These are phyloP conservation scores for Venustampulla echinocandica DNA, from an alignment of 495 filamentous ascomycete species.

Conservation along the genomic window DNA sequence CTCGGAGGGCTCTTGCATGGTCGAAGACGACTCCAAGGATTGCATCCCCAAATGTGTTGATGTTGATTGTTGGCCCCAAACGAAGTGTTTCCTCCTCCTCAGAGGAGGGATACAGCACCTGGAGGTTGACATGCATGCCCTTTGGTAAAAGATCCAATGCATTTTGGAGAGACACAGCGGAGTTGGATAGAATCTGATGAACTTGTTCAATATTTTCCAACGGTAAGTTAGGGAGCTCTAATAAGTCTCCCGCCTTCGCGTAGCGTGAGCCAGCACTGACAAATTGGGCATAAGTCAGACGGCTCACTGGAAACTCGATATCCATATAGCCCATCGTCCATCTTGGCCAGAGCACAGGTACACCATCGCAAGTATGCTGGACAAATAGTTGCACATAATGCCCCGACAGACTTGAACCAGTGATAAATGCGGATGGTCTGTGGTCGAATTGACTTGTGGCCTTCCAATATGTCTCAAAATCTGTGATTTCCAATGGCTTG, in stretches of 20 bases:
- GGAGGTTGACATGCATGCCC: constrained; percentile 75
- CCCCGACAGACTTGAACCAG: constrained; percentile 87
- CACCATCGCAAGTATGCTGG: constrained; percentile 77
- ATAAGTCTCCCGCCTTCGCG: constrained; percentile 30
- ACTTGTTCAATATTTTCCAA: constrained; percentile 52
- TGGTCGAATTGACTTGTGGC: constrained; percentile 85
- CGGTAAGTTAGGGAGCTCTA: constrained; percentile 36
- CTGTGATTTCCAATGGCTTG: constrained; percentile 88
- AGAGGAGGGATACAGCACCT: constrained; percentile 71
- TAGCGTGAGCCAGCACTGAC: constrained; percentile 49
- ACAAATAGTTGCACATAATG: constrained; percentile 88
- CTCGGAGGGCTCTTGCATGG: constrained; percentile 70
- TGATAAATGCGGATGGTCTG: constrained; percentile 77
- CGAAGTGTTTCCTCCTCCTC: constrained; percentile 58
- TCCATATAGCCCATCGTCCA: constrained; percentile 73
- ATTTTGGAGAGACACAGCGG: constrained; percentile 65
- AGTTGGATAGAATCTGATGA: constrained; percentile 60
- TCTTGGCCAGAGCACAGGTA: constrained; percentile 76
- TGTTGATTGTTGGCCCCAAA: constrained; percentile 66
- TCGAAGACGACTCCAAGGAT: constrained; percentile 83
- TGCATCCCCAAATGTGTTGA: constrained; percentile 78
- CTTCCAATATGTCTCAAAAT: constrained; percentile 99
- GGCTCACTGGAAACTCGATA: constrained; percentile 71
- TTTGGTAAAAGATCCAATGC: constrained; percentile 65
- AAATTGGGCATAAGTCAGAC: constrained; percentile 68